Evolutionary conservation across 1,284 basidiomycete genomes (phyloP).

Genomic region (Puccinia novopanici): DNA sequence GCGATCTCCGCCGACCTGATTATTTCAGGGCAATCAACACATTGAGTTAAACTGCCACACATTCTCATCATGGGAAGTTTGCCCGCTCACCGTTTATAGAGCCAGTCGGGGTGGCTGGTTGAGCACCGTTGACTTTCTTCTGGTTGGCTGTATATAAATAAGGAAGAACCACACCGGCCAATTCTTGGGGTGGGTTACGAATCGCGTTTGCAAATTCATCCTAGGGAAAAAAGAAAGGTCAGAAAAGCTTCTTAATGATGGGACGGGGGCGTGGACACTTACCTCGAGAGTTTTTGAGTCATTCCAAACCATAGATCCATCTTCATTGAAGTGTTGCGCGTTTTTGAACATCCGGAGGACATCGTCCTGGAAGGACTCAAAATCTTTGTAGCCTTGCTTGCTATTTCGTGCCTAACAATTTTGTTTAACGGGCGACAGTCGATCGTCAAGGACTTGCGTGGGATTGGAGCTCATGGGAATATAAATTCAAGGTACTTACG

Average conservation of each 20-base stretch:
- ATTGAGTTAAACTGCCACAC: not conserved
- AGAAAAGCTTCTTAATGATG: not conserved
- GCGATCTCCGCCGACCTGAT: constrained; percentile 10
- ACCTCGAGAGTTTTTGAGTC: constrained; percentile 55
- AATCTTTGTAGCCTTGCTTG: constrained; percentile 53
- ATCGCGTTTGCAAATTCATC: constrained; percentile 28
- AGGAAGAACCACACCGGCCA: constrained; percentile 3
- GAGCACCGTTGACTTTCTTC: not conserved
- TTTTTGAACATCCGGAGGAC: constrained; percentile 55
- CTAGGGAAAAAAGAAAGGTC: not conserved
- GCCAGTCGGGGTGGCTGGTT: not conserved
- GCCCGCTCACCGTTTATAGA: not conserved
- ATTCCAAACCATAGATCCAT: constrained; percentile 54
- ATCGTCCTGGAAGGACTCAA: constrained; percentile 54
- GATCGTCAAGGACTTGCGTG: no score
- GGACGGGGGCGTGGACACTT: not conserved
- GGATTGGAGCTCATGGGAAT: not conserved
- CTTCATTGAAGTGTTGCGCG: constrained; percentile 56
- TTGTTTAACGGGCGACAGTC: no score
- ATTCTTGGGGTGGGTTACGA: constrained; percentile 23
- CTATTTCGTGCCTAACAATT: constrained; percentile 51
- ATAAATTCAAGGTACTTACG: constrained; percentile 40
- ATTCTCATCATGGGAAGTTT: not conserved
- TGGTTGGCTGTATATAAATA: not conserved
- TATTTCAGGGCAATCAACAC: not conserved